phyloP scores from a whole-genome alignment of 306 rosid genomes.

The Malus domestica region ASM211411v1 NC_041794.1:34012001-34012500 shows the following conservation, averaged over 20 bases:
- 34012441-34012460: slow-evolving; percentile 63
- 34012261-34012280: background rate
- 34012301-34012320: slow-evolving; percentile 55
- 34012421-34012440: slow-evolving; percentile 38
- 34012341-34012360: slow-evolving; percentile 44
- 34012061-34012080: background rate
- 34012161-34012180: slow-evolving; percentile 42
- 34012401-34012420: slow-evolving; percentile 46
- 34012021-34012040: background rate
- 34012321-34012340: slow-evolving; percentile 21
- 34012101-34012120: background rate
- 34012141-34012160: slow-evolving; percentile 51
- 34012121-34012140: slow-evolving; percentile 62
- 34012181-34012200: background rate
- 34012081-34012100: background rate
- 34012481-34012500: background rate
- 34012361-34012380: slow-evolving; percentile 13
- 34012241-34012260: background rate
- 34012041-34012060: background rate
- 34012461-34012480: background rate
- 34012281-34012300: background rate
- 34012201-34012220: background rate
- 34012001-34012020: background rate
- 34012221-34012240: background rate
- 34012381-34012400: slow-evolving; percentile 31